Evolutionary conservation across 345 rosid genomes (phyloP).

Genomic region (Microcos paniculata): DNA sequence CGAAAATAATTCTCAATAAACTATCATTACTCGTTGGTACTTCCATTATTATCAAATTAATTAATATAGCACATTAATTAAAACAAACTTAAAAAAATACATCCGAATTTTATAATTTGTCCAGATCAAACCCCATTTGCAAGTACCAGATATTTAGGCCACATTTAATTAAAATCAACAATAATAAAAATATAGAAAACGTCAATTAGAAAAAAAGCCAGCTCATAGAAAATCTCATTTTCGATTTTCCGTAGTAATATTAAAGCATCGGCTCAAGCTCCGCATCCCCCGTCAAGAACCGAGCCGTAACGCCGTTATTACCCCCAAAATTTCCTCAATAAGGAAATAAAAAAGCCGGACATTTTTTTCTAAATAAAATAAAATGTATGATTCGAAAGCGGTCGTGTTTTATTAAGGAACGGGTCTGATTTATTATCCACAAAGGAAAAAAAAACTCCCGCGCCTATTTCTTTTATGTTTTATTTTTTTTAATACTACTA

Average conservation of each 20-base stretch:
- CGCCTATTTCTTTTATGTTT: conserved; percentile 34
- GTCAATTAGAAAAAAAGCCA: neutral
- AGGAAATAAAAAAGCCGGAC: neutral
- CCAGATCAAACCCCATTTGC: no score
- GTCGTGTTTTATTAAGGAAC: conserved; percentile 20
- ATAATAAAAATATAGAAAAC: neutral
- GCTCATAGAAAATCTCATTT: neutral
- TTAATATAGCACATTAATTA: no score
- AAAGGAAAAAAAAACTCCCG: neutral
- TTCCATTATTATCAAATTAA: no score
- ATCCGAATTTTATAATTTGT: no score
- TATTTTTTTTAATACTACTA: conserved; percentile 6
- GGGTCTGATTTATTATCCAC: conserved; percentile 17
- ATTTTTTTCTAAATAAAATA: no score
- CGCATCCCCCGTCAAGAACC: neutral
- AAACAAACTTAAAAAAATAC: neutral
- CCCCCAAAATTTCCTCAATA: neutral
- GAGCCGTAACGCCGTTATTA: conserved; percentile 30
- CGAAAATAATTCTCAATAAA: no score
- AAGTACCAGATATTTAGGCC: neutral
- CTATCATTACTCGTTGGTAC: no score
- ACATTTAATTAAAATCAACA: neutral
- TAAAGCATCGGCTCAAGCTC: neutral
- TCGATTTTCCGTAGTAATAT: neutral
- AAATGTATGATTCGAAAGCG: neutral